Evolutionary conservation across 495 filamentous ascomycete genomes (phyloP), one percentile per base, ranked within the genome.

Genomic region (Penicillium riverlandense): DNA sequence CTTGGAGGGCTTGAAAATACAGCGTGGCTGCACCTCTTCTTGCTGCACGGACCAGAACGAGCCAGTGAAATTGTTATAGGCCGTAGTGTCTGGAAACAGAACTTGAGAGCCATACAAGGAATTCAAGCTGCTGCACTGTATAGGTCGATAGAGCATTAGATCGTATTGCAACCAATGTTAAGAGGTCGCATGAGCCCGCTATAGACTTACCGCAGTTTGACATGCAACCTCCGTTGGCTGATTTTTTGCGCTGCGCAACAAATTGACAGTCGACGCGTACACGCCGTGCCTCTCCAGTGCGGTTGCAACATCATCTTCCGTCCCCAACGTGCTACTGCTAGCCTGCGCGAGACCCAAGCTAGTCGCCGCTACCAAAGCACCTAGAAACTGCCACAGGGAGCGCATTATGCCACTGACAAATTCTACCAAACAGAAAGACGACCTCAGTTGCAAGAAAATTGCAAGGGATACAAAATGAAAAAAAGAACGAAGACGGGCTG

Each of bases 41-140:
- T 73, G 63, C 56, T 77, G 59, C 9, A 51, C 41, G 9, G 76
- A 79, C 77, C 77, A 82, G 59, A 61, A 65, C 0, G 59, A 50
- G 9, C 29, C 34, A 8, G 57, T 63, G 45, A 54, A 52, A 29
- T 48, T 51, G 22, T 37, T 40, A 43, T 55, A 58, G 2, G 42
- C 44, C 9, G 39, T 13, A n/a, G 43, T 41, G 11, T 47, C 33
- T 29, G 49, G 46, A 1, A 40, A 14, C 15, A 37, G 49, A 11
- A 49, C 36, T 29, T 44, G 43, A 11, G 51, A 46, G 15, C 45
- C 41, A 33, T 47, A 58, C 7, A 58, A 33, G 34, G 47, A 49
- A 13, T 22, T 49, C 44, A 58, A 38, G 11, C 51, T 48, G n/a
- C 32, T 37, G 13, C 45, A 54, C 51, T 54, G 38, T 10, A 8